phyloP scores from a whole-genome alignment of 371 early-diverging fungal genomes.

The Zychaea mexicana region DNA sequence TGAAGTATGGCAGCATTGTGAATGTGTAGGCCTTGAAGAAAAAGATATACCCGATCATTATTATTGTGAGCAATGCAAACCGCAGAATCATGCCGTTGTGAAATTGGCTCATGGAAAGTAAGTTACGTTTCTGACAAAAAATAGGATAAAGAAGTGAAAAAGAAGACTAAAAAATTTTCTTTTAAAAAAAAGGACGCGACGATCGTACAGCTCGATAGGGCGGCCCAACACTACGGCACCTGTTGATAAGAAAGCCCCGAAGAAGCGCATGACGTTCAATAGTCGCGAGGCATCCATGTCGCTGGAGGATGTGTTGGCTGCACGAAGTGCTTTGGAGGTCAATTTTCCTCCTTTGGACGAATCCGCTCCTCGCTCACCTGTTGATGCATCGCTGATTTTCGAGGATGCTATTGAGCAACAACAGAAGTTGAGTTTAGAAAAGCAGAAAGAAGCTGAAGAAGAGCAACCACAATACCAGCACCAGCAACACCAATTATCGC shows the following conservation, averaged over 20 bases:
- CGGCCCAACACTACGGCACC: not conserved
- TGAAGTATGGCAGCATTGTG: conserved; percentile 91
- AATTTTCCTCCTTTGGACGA: not conserved
- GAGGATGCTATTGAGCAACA: too few relatives aligned
- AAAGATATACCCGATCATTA: conserved; percentile 83
- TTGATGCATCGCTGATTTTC: too few relatives aligned
- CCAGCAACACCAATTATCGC: conserved; percentile 6
- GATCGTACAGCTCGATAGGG: conserved; percentile 20
- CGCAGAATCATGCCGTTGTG: conserved; percentile 76
- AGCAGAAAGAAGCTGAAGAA: conserved; percentile 13
- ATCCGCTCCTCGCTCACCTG: conserved; percentile 16
- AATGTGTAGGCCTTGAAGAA: conserved; percentile 74
- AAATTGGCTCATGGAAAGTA: conserved; percentile 55
- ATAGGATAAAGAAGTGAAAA: not conserved
- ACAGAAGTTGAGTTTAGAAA: not conserved
- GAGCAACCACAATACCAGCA: conserved; percentile 7
- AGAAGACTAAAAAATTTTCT: not conserved
- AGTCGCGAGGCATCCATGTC: conserved; percentile 60
- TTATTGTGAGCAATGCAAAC: conserved; percentile 85
- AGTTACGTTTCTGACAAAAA: conserved; percentile 13
- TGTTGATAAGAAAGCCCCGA: conserved; percentile 38
- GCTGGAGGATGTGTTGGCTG: conserved; percentile 53
- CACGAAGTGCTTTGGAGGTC: conserved; percentile 36
- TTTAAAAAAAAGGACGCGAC: conserved; percentile 10
- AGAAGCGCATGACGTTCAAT: conserved; percentile 58